These are phyloP conservation scores for Solanum gandarillasii DNA, from an alignment of 257 asterid species.

Conservation along the genomic window DNA sequence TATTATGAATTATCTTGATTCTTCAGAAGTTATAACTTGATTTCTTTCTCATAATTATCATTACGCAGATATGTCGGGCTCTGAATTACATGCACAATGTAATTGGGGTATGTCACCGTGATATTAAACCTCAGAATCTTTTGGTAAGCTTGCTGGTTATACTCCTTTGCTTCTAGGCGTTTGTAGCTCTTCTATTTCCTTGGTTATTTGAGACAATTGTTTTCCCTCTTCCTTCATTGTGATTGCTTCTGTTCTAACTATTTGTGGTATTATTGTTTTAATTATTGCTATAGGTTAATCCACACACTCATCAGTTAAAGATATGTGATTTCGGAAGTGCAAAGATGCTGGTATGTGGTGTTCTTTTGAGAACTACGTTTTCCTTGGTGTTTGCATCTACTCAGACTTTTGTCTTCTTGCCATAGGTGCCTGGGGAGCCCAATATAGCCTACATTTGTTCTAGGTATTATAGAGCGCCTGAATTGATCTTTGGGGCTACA, in stretches of 20 bases:
- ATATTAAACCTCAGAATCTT: constrained; percentile 76
- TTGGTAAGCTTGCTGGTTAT: constrained; percentile 31
- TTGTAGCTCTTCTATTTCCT: background rate
- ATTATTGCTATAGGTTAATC: constrained; percentile 49
- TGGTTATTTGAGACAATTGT: background rate
- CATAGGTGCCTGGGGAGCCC: constrained; percentile 82
- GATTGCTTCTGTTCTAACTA: background rate
- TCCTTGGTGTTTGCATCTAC: background rate
- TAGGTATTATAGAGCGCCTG: constrained; percentile 79
- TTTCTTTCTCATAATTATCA: background rate
- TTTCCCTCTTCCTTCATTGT: background rate
- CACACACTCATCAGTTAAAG: constrained; percentile 77
- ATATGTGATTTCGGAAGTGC: constrained; percentile 87
- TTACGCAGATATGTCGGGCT: constrained; percentile 55
- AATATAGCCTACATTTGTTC: constrained; percentile 87
- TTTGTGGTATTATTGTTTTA: background rate
- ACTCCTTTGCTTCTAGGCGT: background rate
- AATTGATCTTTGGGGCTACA: constrained; percentile 82
- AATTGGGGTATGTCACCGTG: constrained; percentile 89
- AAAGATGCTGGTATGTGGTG: constrained; percentile 62
- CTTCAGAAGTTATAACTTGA: background rate
- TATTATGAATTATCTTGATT: background rate
- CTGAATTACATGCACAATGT: constrained; percentile 66
- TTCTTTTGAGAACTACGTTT: background rate
- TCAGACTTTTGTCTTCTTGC: constrained; percentile 1